Conservation (phyloP, 169 alveolate genomes). For the Perkinsus olseni region DNA sequence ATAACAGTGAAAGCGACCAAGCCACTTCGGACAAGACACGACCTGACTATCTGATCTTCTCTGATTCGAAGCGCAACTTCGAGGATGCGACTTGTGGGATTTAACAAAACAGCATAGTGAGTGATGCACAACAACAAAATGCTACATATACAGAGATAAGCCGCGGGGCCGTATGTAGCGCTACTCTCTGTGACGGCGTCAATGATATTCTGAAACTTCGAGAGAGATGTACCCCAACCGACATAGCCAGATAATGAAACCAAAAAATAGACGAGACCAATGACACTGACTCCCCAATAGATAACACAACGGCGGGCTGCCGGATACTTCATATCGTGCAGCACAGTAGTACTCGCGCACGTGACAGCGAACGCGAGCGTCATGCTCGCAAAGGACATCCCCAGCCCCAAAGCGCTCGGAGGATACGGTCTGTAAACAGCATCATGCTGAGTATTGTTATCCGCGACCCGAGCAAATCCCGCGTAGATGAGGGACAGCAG, state of each 20-base stretch:
- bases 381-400: not conserved
- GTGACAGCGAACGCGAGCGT: not conserved
- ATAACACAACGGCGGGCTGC: not conserved
- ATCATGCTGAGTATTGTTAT: not conserved
- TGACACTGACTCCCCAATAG: not conserved
- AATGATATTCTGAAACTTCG: not conserved
- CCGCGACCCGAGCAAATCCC: not conserved
- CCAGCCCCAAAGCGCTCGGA: not conserved
- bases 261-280: not conserved
- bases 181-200: not conserved
- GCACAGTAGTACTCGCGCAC: not conserved
- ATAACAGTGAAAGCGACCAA: not conserved
- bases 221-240: not conserved
- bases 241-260: not conserved
- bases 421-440: not conserved
- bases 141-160: not conserved
- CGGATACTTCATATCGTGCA: not conserved
- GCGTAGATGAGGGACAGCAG: not conserved
- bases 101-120: not conserved
- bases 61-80: not conserved
- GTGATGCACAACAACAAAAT: not conserved
- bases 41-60: not conserved
- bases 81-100: not conserved
- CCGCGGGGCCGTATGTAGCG: not conserved
- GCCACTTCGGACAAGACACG: not conserved